Evolutionary conservation across 1,284 basidiomycete genomes (phyloP), one percentile per base, ranked within the genome.

Genomic region (Moesziomyces globuligerus): DNA sequence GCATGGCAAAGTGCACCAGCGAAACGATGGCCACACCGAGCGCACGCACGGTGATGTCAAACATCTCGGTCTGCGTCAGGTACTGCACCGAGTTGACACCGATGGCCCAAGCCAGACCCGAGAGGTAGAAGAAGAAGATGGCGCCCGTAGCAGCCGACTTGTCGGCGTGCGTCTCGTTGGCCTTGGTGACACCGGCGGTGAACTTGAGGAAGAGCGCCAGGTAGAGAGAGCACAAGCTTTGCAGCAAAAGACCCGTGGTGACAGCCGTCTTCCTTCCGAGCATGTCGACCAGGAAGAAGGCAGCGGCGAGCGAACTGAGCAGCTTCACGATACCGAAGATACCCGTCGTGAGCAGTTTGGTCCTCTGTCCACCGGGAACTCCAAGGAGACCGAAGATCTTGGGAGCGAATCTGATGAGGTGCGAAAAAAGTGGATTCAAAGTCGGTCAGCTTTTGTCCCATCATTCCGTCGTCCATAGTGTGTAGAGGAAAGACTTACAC

Each of bases 71-170:
- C 52, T 70, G 55, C 6, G 48, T 52, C 9, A 73, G 57, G 54
- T 75, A 75, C 48, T 75, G 74, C 26, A 75, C 65, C 20, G 62
- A 64, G 54, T 75, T 75, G 55, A 75, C 66, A 36, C 71, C 74
- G 37, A 71, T 64, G 18, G 74, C 71, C 71, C 71, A 75, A 3
- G 66, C 66, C 21, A 72, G 44, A 41, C 71, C 74, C 6, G 57
- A 62, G 10, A 75, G 51, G 41, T 71, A 75, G 52, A 75, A 66
- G 47, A 73, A 58, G 47, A 71, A 59, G 51, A 75, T 74, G 34
- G 71, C 74, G 15, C 51, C 74, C 7, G 52, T 60, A 13, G 66
- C 61, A 28, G 60, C 66, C 17, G 46, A 21, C 54, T 65, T 61
- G 53, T 65, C 49, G 17, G 64, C n/a, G 29, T 61, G 55, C 15